A percentile compares a stretch with the other conserved stretches of the same genome.
Conservation (phyloP, 306 rosid species). For the Prinsepia uniflora region DNA sequence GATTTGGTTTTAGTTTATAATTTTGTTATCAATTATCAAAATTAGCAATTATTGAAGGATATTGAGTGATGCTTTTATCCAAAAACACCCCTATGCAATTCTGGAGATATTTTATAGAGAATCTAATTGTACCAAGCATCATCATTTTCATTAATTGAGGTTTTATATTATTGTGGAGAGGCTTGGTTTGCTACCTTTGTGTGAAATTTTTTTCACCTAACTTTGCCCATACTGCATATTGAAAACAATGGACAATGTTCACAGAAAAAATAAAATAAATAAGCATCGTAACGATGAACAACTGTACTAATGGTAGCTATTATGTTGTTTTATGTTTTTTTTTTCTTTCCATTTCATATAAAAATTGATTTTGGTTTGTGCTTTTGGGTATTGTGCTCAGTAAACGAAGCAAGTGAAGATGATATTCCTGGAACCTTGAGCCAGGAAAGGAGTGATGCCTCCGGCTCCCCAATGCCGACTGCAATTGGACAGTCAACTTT, state of each 20-base stretch:
- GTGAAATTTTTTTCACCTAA: background rate
- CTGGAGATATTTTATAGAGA: background rate
- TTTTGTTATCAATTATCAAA: too few species aligned
- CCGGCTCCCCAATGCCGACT: constrained; percentile 33
- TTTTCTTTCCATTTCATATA: background rate
- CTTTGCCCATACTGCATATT: background rate
- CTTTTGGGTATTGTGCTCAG: constrained; percentile 17
- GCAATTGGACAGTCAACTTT: constrained; percentile 35
- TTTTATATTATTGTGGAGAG: background rate
- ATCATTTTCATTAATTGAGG: background rate
- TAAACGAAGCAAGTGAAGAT: constrained; percentile 42
- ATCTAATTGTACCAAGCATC: background rate
- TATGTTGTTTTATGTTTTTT: background rate
- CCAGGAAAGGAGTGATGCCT: constrained; percentile 40
- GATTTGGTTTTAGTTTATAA: background rate
- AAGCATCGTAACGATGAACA: background rate
- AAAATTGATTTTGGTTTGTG: constrained; percentile 4
- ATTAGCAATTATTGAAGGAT: background rate
- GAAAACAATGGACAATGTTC: background rate
- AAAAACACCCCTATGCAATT: background rate
- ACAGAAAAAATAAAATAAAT: background rate
- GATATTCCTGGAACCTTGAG: constrained; percentile 29
- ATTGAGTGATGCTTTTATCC: background rate
- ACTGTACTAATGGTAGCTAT: background rate
- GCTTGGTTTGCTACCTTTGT: background rate